These are phyloP conservation scores for Phaeomoniella chlamydospora DNA, from an alignment of 2,329 filamentous ascomycete species.

Conservation along the genomic window DNA sequence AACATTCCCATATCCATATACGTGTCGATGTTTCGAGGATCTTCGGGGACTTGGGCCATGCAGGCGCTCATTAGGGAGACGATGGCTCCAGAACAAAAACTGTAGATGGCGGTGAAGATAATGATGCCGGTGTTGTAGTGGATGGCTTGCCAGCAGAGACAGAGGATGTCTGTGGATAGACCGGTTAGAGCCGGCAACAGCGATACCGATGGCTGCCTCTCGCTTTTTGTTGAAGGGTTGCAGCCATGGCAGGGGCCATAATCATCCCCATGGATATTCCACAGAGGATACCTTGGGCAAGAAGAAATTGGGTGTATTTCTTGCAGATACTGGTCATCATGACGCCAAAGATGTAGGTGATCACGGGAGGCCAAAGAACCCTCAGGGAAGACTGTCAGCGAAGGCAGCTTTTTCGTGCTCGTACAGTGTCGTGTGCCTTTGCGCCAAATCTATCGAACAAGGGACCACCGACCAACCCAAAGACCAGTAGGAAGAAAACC, in stretches of 20 bases:
- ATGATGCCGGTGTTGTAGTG: conserved; percentile 29
- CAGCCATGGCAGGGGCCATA: conserved; percentile 15
- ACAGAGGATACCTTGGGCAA: conserved; percentile 20
- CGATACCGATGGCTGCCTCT: conserved; percentile 14
- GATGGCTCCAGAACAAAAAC: conserved; percentile 29
- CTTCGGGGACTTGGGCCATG: background rate
- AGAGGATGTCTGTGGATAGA: conserved; percentile 20
- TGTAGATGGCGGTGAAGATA: conserved; percentile 28
- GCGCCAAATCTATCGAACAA: conserved; percentile 10
- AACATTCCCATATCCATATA: background rate
- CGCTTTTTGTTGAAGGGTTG: conserved; percentile 16
- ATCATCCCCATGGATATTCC: conserved; percentile 17
- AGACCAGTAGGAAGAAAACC: conserved; percentile 9
- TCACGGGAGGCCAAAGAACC: conserved; percentile 14
- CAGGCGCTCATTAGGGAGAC: background rate
- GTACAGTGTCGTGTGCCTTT: background rate
- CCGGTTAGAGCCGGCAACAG: conserved; percentile 15
- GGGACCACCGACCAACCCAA: conserved; percentile 10
- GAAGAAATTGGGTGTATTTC: conserved; percentile 22
- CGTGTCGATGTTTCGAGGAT: background rate
- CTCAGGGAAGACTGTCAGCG: conserved; percentile 13
- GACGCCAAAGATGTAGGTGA: conserved; percentile 15
- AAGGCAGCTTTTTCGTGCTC: too few relatives aligned
- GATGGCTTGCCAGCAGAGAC: conserved; percentile 27
- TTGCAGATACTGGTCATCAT: conserved; percentile 23